Base-by-base conservation (phyloP, 2,329 filamentous ascomycete species). In the Sordariomycetes sp. region DNA sequence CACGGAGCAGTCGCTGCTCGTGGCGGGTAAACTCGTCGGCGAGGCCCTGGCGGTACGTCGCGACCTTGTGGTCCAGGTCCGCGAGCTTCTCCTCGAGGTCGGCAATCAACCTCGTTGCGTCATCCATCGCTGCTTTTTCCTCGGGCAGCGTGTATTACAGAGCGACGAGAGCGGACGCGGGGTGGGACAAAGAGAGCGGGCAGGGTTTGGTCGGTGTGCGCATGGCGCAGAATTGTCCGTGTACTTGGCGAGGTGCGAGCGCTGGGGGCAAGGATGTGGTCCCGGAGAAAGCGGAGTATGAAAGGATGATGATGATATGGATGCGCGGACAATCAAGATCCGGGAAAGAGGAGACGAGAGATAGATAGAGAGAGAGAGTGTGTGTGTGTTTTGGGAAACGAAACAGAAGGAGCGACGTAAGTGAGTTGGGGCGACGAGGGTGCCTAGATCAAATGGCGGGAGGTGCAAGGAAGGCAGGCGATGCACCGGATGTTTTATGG, bases 51-150 rank as follows among this genome's bases (percentile, higher is more conserved):
- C 77, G 79, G 69, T 80, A 82, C 60, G 74, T 70, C 60, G 71
- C 74, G 64, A 85, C 79, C 66, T 77, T 78, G 65, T 72, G 70
- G 64, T 85, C 78, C 56, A 84, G 77, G 63, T 81, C 73, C 64
- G 68, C 70, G 61, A 81, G 76, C 73, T 76, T 79, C 63, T 68
- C 69, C 62, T 76, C 72, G 65, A 83, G 74, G 67, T 77, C 74
- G 58, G 74, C 71, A 62, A 79, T 71, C 61, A 81, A 72, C 62
- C 65, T 74, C 63, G 73, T 52, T 39, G 57, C 53, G 52, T 58
- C 57, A 52, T 58, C 57, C 57, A 56, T 56, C 7, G 55, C 55
- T 42, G 12, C 34, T 39, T 28, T 42, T 20, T 35, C 24, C 12
- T 50, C 12, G 3, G 20, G 24, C 45, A 22, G 45, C 22, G 20